Evolutionary conservation across 2,329 filamentous ascomycete genomes (phyloP).

Genomic region (Exophiala lecanii-corni): DNA sequence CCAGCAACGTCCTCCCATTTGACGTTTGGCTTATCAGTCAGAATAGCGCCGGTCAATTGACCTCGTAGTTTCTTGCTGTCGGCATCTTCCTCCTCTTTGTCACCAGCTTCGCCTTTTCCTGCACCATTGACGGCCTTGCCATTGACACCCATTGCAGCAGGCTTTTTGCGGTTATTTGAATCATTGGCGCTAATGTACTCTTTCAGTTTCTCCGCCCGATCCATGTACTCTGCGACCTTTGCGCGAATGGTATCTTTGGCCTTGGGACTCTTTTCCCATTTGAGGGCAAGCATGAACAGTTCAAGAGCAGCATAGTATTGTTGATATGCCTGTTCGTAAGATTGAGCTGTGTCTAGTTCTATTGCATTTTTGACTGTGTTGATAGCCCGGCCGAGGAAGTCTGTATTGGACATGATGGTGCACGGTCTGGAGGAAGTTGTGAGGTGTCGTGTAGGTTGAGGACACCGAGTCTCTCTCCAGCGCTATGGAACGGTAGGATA

Average conservation of each 20-base stretch:
- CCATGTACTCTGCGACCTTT: slow-evolving; percentile 96
- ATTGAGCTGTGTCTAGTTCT: slow-evolving; percentile 87
- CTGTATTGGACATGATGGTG: slow-evolving; percentile 82
- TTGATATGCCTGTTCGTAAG: slow-evolving; percentile 96
- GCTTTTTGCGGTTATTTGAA: slow-evolving; percentile 48
- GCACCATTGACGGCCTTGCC: slow-evolving; percentile 47
- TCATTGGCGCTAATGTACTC: slow-evolving; percentile 75
- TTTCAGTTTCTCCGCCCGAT: slow-evolving; percentile 97
- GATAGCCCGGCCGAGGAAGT: slow-evolving; percentile 95
- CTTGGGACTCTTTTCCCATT: slow-evolving; percentile 98
- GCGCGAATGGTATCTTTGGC: slow-evolving; percentile 96
- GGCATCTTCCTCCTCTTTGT: slow-evolving; percentile 71
- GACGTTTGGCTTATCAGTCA: slow-evolving; percentile 93
- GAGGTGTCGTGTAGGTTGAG: no score
- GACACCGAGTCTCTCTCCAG: no score
- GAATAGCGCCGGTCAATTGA: slow-evolving; percentile 83
- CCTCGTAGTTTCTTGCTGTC: slow-evolving; percentile 93
- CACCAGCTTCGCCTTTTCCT: slow-evolving; percentile 55
- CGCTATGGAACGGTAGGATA: no score
- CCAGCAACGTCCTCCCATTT: slow-evolving; percentile 98
- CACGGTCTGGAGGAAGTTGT: no score
- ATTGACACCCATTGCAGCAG: slow-evolving; percentile 49
- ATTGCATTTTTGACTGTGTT: slow-evolving; percentile 97
- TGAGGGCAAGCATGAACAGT: slow-evolving; percentile 96
- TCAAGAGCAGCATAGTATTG: slow-evolving; percentile 94